These are phyloP conservation scores for Porpolomopsis calyptriformis DNA, from an alignment of 768 basidiomycete genomes.

Conservation along the genomic window DNA sequence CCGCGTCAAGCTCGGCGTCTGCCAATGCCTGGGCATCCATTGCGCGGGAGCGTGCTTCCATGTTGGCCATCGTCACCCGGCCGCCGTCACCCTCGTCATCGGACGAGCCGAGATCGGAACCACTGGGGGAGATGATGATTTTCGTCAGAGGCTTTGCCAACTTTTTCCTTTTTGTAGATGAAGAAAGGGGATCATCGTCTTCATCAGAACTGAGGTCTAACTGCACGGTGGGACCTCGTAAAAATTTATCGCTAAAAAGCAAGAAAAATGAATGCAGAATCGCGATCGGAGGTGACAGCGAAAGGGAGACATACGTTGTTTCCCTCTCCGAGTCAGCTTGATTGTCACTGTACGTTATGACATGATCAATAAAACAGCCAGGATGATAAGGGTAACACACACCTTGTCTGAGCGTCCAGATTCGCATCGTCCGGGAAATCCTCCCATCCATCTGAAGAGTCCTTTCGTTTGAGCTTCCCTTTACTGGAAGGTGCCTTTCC, in stretches of 20 bases:
- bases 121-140: slow-evolving; percentile 39
- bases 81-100: slow-evolving; percentile 17
- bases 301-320: too few species aligned
- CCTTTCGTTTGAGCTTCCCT: slow-evolving; percentile 22
- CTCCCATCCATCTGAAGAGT: slow-evolving; percentile 49
- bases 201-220: too few species aligned
- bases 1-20: slow-evolving; percentile 59
- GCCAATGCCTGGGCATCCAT: slow-evolving; percentile 56
- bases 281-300: too few species aligned
- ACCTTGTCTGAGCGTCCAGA: slow-evolving; percentile 35
- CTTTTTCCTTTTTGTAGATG: slow-evolving; percentile 33
- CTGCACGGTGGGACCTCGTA: too few species aligned
- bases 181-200: slow-evolving; percentile 37
- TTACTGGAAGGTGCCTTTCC: slow-evolving; percentile 22
- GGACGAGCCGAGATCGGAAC: slow-evolving; percentile 17
- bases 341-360: too few species aligned
- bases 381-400: slow-evolving; percentile 7
- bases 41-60: slow-evolving; percentile 71
- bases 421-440: slow-evolving; percentile 42
- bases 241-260: too few species aligned
- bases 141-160: slow-evolving; percentile 39
- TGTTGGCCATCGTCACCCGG: slow-evolving; percentile 65
- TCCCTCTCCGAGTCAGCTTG: too few species aligned
- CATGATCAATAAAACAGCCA: slow-evolving; percentile 5
- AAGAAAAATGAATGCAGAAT: too few species aligned